Conservation (phyloP, 2,329 filamentous ascomycete genomes). For the Claviceps monticola region DNA sequence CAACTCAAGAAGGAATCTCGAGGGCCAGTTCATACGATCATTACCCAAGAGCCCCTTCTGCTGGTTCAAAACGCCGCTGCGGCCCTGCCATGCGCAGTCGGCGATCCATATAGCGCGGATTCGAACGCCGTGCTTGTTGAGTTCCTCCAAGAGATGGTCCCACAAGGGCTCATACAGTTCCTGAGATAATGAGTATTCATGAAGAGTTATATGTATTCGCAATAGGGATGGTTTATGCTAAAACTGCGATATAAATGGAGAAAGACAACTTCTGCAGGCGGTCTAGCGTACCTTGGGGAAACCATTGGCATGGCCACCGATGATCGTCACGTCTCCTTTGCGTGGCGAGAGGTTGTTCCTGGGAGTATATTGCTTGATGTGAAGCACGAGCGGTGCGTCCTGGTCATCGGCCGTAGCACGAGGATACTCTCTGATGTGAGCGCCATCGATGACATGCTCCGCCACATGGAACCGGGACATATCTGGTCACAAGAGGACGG, state of each 20-base stretch:
- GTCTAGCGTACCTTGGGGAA: conserved; percentile 59
- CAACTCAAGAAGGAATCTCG: background rate
- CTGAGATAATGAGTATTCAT: conserved; percentile 23
- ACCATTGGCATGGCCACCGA: conserved; percentile 80
- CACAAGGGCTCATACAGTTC: conserved; percentile 89
- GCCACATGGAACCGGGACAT: conserved; percentile 42
- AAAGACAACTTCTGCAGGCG: background rate
- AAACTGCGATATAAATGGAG: background rate
- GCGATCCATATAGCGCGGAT: conserved; percentile 82
- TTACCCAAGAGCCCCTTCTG: conserved; percentile 49
- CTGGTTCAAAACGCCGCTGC: conserved; percentile 67
- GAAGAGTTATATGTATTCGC: no score
- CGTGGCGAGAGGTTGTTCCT: conserved; percentile 52
- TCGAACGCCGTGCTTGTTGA: conserved; percentile 45
- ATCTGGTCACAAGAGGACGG: background rate
- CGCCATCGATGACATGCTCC: conserved; percentile 59
- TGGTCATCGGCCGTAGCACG: conserved; percentile 57
- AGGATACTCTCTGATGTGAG: conserved; percentile 73
- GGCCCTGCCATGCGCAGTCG: conserved; percentile 75
- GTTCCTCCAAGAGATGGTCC: conserved; percentile 58
- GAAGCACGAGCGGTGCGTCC: conserved; percentile 59
- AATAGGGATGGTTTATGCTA: background rate
- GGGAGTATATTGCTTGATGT: conserved; percentile 81
- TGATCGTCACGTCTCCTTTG: conserved; percentile 68
- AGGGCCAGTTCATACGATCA: conserved; percentile 47